Evolutionary conservation across 805 yeast genomes (phyloP).

Genomic region (Candida awuae): DNA sequence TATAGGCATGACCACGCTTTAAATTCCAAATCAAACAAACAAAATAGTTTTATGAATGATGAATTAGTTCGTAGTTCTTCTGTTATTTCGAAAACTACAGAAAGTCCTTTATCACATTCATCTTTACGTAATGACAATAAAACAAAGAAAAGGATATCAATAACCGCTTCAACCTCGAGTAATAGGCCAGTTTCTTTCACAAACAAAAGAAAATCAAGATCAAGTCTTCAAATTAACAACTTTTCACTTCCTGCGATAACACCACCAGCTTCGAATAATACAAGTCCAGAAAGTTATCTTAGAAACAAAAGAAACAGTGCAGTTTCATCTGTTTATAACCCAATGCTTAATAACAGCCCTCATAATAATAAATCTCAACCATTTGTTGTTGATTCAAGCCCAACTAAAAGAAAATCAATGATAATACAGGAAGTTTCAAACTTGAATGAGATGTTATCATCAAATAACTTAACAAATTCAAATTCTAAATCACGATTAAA

Average conservation of each 20-base stretch:
- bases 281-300: neutral
- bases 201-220: conserved; percentile 18
- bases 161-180: conserved; percentile 39
- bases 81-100: conserved; percentile 24
- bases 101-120: conserved; percentile 7
- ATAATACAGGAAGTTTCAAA: conserved; percentile 20
- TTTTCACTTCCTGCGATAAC: neutral
- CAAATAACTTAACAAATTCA: neutral
- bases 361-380: conserved; percentile 9
- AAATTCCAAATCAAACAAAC: neutral
- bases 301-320: neutral
- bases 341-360: conserved; percentile 3
- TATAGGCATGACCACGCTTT: conserved; percentile 31
- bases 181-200: conserved; percentile 42
- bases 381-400: conserved; percentile 14
- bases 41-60: conserved; percentile 15
- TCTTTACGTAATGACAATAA: conserved; percentile 5
- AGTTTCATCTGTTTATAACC: conserved; percentile 9
- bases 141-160: conserved; percentile 31
- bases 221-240: conserved; percentile 11
- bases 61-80: conserved; percentile 26
- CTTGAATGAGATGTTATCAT: conserved; percentile 11
- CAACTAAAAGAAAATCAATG: conserved; percentile 14
- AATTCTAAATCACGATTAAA: conserved; percentile 30
- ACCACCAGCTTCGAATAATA: conserved; percentile 2